phyloP scores from a whole-genome alignment of 257 asterid genomes.

The Nicotiana noctiflora region DNA sequence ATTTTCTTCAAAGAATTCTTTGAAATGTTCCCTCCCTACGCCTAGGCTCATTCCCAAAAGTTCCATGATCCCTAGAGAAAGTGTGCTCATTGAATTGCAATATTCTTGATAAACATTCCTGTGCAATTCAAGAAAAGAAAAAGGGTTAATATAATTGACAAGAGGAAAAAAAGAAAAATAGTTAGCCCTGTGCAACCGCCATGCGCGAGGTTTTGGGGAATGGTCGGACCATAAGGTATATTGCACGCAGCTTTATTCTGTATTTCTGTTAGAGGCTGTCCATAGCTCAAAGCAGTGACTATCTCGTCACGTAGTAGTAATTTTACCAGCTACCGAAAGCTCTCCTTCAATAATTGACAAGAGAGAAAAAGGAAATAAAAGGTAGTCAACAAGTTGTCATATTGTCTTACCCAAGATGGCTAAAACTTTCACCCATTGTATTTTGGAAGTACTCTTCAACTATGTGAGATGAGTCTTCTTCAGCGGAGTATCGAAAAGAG shows the following conservation, averaged over 20 bases:
- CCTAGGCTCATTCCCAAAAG: conserved; percentile 79
- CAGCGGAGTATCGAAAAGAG: conserved; percentile 54
- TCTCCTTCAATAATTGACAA: too few relatives aligned
- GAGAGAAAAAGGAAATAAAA: background rate
- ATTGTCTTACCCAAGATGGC: conserved; percentile 46
- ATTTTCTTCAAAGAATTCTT: conserved; percentile 52
- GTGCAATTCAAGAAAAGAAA: background rate
- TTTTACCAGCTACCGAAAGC: too few relatives aligned
- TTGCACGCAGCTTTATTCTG: too few relatives aligned
- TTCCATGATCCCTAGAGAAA: conserved; percentile 83
- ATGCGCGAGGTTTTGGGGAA: too few relatives aligned
- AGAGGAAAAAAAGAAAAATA: background rate
- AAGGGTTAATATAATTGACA: background rate
- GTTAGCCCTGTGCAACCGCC: too few relatives aligned
- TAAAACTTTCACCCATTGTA: conserved; percentile 47
- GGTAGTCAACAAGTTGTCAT: background rate
- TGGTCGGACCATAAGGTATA: too few relatives aligned
- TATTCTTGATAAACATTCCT: conserved; percentile 67
- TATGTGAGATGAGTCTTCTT: conserved; percentile 21
- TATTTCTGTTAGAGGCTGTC: too few relatives aligned
- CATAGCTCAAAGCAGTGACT: too few relatives aligned
- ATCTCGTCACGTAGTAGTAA: too few relatives aligned
- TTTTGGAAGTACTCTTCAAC: conserved; percentile 53
- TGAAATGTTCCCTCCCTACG: conserved; percentile 30
- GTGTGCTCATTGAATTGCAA: conserved; percentile 59